Conservation (phyloP, 2,329 filamentous ascomycete genomes). For the Cladosporium cucumerinum region DNA sequence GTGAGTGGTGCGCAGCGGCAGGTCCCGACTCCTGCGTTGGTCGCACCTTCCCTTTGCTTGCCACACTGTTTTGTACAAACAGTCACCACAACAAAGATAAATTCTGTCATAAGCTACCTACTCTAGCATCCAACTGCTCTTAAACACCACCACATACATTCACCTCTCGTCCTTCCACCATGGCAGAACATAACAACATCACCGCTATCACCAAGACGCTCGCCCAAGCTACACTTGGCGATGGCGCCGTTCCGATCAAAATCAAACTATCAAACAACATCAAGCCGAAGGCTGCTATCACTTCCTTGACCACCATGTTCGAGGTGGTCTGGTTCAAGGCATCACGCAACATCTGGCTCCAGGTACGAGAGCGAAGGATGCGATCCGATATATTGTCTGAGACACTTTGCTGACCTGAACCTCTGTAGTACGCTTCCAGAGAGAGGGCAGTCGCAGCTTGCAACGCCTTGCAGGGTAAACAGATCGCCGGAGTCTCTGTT, state of each 20-base stretch:
- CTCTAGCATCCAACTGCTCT: not conserved
- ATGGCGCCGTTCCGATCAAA: not conserved
- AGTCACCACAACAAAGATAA: not conserved
- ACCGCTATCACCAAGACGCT: not conserved
- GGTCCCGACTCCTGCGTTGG: not conserved
- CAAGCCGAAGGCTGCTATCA: not conserved
- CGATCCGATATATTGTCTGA: not conserved
- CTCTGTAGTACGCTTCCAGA: not conserved
- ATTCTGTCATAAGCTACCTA: not conserved
- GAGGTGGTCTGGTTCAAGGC: constrained; percentile 7
- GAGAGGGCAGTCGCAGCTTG: not conserved
- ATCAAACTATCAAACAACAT: not conserved
- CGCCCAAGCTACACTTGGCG: not conserved
- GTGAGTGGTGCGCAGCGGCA: not conserved
- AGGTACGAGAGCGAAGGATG: not conserved
- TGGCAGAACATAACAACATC: not conserved
- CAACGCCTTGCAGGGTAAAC: not conserved
- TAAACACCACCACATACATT: not conserved
- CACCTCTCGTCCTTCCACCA: not conserved
- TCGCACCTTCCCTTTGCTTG: not conserved
- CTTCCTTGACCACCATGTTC: not conserved
- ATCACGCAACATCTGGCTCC: not conserved
- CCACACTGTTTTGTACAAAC: not conserved
- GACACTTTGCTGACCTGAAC: not conserved
- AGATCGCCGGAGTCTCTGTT: not conserved